phyloP scores from a whole-genome alignment of 2,329 filamentous ascomycete species.

The Xylaria sp. region DNA sequence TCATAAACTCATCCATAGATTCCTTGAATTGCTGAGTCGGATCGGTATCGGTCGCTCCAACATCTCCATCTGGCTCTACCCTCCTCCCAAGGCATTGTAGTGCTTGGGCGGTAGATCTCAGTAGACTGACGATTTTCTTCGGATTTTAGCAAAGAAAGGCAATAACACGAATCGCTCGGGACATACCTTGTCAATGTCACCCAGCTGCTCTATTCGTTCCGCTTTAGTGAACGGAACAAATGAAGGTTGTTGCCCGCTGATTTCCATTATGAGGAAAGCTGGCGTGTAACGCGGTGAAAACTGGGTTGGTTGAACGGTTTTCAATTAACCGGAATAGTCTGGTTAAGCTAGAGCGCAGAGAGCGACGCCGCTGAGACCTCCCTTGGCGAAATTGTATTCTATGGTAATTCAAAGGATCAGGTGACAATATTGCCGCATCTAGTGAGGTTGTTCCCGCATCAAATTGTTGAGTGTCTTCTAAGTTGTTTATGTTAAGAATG shows the following conservation, averaged over 20 bases:
- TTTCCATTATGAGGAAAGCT: constrained; percentile 36
- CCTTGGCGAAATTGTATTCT: not conserved
- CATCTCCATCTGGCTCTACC: constrained; percentile 46
- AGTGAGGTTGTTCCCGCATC: not conserved
- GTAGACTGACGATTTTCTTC: constrained; percentile 56
- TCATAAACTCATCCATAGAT: constrained; percentile 75
- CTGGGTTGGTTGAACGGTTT: not conserved
- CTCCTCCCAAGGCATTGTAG: constrained; percentile 71
- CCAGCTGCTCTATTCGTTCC: constrained; percentile 84
- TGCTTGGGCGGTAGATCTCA: constrained; percentile 69
- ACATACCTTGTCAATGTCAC: constrained; percentile 76
- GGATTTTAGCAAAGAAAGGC: constrained; percentile 43
- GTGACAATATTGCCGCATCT: not conserved
- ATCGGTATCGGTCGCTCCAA: constrained; percentile 56
- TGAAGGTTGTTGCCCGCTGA: constrained; percentile 41
- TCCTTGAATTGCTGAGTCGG: constrained; percentile 68
- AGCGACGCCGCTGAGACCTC: not conserved
- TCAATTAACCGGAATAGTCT: not conserved
- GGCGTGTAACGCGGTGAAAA: not conserved
- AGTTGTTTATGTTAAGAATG: not conserved
- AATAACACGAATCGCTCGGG: not conserved
- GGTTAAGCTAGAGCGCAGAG: not conserved
- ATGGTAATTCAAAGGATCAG: not conserved
- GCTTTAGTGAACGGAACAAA: constrained; percentile 73
- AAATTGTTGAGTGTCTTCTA: not conserved